Conservation (phyloP, 192 early-diverging fungal genomes). For the Pecoramyces ruminantium region DNA sequence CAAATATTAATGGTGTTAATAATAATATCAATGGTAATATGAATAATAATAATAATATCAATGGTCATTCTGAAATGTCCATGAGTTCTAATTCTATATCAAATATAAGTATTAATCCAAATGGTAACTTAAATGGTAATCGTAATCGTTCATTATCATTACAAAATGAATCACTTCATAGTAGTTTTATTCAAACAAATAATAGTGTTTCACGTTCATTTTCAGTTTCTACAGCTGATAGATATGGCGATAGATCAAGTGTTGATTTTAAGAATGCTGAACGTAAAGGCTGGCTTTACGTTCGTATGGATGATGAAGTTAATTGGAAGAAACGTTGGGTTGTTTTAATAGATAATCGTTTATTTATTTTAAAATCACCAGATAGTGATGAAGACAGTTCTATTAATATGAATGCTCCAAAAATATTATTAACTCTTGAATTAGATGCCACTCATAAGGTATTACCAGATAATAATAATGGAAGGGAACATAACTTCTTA, state of each 20-base stretch:
- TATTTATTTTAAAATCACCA: background rate
- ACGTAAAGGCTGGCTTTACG: background rate
- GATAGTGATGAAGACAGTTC: background rate
- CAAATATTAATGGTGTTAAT: too few relatives aligned
- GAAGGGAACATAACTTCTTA: background rate
- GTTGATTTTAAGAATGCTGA: background rate
- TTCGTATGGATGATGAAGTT: background rate
- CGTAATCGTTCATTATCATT: background rate
- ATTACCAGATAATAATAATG: background rate
- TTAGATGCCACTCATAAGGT: background rate
- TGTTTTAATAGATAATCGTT: background rate
- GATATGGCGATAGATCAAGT: background rate
- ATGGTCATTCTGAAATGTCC: too few relatives aligned
- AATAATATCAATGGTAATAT: too few relatives aligned
- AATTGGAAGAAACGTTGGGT: background rate
- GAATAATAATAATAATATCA: too few relatives aligned
- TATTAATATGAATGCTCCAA: background rate
- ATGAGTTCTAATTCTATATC: too few relatives aligned
- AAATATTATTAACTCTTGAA: background rate
- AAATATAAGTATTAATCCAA: too few relatives aligned
- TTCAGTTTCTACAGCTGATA: background rate
- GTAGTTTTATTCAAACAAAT: background rate
- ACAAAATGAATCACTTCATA: background rate
- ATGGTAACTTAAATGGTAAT: background rate
- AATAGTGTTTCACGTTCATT: background rate